Percentiles rank a stretch among this genome's conserved stretches.
Conservation (phyloP, 2,329 filamentous ascomycete genomes). For the Neofusicoccum sp. region DNA sequence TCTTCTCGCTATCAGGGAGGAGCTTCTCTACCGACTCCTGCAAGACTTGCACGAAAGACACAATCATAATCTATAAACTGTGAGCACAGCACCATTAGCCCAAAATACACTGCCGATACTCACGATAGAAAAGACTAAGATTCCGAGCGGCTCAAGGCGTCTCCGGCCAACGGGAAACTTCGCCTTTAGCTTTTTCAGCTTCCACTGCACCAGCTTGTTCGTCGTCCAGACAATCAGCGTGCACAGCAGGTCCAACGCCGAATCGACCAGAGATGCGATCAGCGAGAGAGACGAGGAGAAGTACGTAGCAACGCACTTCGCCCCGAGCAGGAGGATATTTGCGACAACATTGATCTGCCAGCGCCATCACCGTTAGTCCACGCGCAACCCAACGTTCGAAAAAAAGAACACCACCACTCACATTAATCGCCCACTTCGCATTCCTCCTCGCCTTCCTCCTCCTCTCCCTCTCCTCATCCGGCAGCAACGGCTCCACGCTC, state of each 20-base stretch:
- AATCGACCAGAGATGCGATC: slow-evolving; percentile 64
- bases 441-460: slow-evolving; percentile 50
- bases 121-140: slow-evolving; percentile 49
- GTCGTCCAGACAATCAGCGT: slow-evolving; percentile 64
- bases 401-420: slow-evolving; percentile 25
- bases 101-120: neutral
- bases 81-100: neutral
- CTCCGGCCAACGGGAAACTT: slow-evolving; percentile 57
- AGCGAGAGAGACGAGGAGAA: slow-evolving; percentile 62
- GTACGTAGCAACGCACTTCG: slow-evolving; percentile 59
- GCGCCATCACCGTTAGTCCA: neutral
- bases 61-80: slow-evolving; percentile 54
- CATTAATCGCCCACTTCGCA: slow-evolving; percentile 61
- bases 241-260: slow-evolving; percentile 62
- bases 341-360: slow-evolving; percentile 60
- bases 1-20: slow-evolving; percentile 52
- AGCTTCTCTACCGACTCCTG: slow-evolving; percentile 63
- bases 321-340: slow-evolving; percentile 59
- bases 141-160: slow-evolving; percentile 63
- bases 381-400: neutral
- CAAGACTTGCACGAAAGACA: slow-evolving; percentile 63
- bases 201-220: slow-evolving; percentile 62
- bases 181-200: slow-evolving; percentile 51
- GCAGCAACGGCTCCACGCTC: slow-evolving; percentile 58
- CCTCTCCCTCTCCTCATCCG: slow-evolving; percentile 56